Evolutionary conservation across 805 yeast species (phyloP).

Genomic region (Pichia heedii): DNA sequence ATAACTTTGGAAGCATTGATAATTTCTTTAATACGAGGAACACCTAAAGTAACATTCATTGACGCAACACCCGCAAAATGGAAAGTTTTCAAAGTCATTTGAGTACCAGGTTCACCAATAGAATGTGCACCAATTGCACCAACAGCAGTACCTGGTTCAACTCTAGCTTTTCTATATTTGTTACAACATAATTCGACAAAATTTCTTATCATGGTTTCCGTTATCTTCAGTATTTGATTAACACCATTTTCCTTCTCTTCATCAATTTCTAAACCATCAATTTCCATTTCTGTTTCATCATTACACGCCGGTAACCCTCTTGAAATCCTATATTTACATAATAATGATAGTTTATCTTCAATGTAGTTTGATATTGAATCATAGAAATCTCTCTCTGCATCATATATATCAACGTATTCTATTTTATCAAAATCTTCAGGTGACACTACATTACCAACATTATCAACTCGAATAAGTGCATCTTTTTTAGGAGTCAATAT

Average conservation of each 20-base stretch:
- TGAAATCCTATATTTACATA: conserved; percentile 50
- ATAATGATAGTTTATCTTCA: conserved; percentile 40
- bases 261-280: conserved; percentile 10
- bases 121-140: conserved; percentile 99
- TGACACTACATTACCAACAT: conserved; percentile 48
- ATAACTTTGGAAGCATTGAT: conserved; percentile 93
- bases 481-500: conserved; percentile 55
- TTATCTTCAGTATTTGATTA: conserved; percentile 58
- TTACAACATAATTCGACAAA: conserved; percentile 70
- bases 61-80: conserved; percentile 99
- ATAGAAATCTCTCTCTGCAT: conserved; percentile 82
- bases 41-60: conserved; percentile 98
- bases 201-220: conserved; percentile 46
- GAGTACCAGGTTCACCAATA: conserved; percentile 99
- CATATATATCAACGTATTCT: conserved; percentile 71
- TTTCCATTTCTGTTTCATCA: conserved; percentile 33
- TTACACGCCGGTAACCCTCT: conserved; percentile 32
- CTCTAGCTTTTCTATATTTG: conserved; percentile 83
- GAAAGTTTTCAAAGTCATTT: conserved; percentile 77
- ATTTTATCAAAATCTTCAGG: conserved; percentile 38
- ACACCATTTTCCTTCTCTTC: conserved; percentile 36
- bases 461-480: conserved; percentile 58
- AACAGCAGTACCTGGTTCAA: conserved; percentile 98
- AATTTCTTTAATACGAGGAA: conserved; percentile 98
- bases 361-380: conserved; percentile 63